phyloP scores from a whole-genome alignment of 2,329 filamentous ascomycete species.

The Aspergillus tamarii region DNA sequence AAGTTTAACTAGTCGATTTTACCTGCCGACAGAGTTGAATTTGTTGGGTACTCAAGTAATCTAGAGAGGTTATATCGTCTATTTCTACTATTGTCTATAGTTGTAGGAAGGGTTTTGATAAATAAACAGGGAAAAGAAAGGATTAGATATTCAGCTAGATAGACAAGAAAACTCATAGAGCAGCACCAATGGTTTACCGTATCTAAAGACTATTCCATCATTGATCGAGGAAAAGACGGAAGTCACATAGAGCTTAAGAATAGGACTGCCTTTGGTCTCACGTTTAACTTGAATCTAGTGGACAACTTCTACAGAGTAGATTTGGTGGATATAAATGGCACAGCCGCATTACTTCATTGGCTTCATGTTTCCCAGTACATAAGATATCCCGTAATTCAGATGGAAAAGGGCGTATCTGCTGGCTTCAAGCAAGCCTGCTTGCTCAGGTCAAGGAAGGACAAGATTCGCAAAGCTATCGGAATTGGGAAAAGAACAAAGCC shows the following conservation, averaged over 20 bases:
- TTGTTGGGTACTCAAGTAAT: neutral
- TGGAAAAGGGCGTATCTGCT: neutral
- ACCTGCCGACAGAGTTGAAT: neutral
- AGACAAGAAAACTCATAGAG: neutral
- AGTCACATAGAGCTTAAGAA: neutral
- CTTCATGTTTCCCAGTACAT: neutral
- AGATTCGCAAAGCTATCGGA: neutral
- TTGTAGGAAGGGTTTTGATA: neutral
- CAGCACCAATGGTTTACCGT: neutral
- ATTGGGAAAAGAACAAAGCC: neutral
- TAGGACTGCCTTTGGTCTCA: neutral
- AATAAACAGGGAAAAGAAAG: neutral
- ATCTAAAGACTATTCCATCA: neutral
- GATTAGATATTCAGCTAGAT: neutral
- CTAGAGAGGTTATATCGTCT: neutral
- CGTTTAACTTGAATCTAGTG: neutral
- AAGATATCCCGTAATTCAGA: neutral
- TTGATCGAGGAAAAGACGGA: neutral
- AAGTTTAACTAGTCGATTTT: neutral
- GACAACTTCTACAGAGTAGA: neutral
- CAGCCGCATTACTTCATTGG: neutral
- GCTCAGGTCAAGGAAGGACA: neutral
- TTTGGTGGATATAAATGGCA: neutral
- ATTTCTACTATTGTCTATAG: neutral
- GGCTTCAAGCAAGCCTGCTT: neutral